phyloP scores from a whole-genome alignment of 495 filamentous ascomycete genomes.

The Neurospora sp. region DNA sequence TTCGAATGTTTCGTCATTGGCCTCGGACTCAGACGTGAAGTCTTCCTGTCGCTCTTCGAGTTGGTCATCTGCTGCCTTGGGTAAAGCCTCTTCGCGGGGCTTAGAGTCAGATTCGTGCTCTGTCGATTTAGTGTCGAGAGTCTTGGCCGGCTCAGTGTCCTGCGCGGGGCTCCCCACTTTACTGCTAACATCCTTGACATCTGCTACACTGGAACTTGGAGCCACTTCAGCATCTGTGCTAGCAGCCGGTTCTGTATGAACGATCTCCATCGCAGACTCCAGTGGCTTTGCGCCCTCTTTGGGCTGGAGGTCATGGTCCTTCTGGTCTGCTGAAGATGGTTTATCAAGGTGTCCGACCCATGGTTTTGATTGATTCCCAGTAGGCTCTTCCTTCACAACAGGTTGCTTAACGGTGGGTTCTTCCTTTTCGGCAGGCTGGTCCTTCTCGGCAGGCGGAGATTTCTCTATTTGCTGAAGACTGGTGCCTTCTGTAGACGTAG shows the following conservation, averaged over 20 bases:
- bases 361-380: background rate
- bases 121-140: background rate
- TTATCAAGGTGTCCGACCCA: background rate
- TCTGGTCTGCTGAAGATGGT: background rate
- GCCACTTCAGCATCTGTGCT: background rate
- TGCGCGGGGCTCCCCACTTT: background rate
- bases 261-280: background rate
- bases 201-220: background rate
- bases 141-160: background rate
- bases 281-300: background rate
- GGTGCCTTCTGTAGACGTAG: background rate
- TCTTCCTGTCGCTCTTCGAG: background rate
- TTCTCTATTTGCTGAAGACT: background rate
- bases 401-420: background rate
- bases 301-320: background rate
- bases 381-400: background rate
- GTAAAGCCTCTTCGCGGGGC: background rate
- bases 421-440: background rate
- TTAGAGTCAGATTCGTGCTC: background rate
- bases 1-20: background rate
- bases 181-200: background rate
- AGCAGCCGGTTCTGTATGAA: background rate
- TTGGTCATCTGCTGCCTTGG: background rate
- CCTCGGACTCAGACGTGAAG: background rate
- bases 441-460: background rate